Evolutionary conservation across 768 basidiomycete species (phyloP).

Genomic region (Boletales sp.): DNA sequence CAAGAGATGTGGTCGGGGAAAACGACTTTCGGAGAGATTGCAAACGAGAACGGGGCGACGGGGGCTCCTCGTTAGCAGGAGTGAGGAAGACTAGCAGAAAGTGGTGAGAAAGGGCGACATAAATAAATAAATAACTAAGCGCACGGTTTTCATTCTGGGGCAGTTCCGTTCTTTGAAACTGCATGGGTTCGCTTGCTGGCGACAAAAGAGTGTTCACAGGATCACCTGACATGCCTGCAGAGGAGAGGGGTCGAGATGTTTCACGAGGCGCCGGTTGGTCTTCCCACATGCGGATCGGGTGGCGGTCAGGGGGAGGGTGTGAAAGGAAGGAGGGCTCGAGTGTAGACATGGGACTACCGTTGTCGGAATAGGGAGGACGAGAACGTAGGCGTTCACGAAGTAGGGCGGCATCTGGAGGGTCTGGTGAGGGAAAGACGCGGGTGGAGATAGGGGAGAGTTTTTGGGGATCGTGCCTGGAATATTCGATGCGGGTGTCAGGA

Average conservation of each 20-base stretch:
- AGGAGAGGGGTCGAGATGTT: conserved; percentile 12
- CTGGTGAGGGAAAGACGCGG: neutral
- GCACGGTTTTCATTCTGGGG: no score
- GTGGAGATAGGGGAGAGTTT: conserved; percentile 11
- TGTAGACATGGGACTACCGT: no score
- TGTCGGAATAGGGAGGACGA: conserved; percentile 1
- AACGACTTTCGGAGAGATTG: neutral
- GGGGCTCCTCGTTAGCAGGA: no score
- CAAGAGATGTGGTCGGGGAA: neutral
- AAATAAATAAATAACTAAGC: no score
- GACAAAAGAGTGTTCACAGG: no score
- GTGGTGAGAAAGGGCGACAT: no score
- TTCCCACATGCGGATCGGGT: conserved; percentile 28
- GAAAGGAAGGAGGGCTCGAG: neutral
- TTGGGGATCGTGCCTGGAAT: conserved; percentile 5
- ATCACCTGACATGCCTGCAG: neutral
- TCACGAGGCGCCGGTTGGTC: conserved; percentile 12
- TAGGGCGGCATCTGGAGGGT: neutral
- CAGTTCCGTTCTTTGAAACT: no score
- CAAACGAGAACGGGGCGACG: no score
- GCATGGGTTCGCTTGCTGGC: no score
- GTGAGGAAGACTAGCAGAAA: no score
- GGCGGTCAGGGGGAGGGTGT: conserved; percentile 12
- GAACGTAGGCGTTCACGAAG: conserved; percentile 6
- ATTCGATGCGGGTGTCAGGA: conserved; percentile 10